Conservation (phyloP, 305 asterid genomes). For the Solanum hybrid region DNA sequence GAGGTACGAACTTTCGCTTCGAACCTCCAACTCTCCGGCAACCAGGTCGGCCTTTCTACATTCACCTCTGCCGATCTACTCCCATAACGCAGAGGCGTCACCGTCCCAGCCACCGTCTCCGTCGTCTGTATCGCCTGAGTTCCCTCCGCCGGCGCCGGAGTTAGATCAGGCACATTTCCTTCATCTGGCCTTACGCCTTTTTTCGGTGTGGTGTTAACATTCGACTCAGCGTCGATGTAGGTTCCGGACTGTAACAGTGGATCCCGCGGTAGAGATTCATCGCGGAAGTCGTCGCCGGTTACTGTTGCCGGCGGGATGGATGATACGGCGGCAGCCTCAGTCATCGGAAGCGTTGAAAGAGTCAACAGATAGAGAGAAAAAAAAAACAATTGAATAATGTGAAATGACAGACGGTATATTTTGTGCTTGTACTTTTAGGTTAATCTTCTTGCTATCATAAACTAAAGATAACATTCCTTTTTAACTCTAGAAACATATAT, state of each 20-base stretch:
- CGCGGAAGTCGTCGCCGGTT: not conserved
- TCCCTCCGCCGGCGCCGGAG: constrained; percentile 26
- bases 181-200: not conserved
- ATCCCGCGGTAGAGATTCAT: constrained; percentile 26
- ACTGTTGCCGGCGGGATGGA: not conserved
- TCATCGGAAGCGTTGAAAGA: constrained; percentile 7
- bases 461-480: not conserved
- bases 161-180: constrained; percentile 8
- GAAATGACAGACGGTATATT: not conserved
- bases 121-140: constrained; percentile 20
- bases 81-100: constrained; percentile 17
- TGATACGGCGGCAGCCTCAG: not conserved
- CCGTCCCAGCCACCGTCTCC: constrained; percentile 9
- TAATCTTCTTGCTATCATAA: not conserved
- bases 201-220: constrained; percentile 9
- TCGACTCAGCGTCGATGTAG: constrained; percentile 25
- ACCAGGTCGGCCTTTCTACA: constrained; percentile 62
- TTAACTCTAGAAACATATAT: not conserved
- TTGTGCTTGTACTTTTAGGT: not conserved
- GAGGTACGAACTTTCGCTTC: constrained; percentile 49
- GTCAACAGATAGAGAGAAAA: not conserved
- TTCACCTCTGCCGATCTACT: constrained; percentile 40
- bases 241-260: constrained; percentile 50
- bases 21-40: constrained; percentile 56
- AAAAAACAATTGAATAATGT: not conserved